Conservation (phyloP, 805 yeast species). For the Candida krabiensis region DNA sequence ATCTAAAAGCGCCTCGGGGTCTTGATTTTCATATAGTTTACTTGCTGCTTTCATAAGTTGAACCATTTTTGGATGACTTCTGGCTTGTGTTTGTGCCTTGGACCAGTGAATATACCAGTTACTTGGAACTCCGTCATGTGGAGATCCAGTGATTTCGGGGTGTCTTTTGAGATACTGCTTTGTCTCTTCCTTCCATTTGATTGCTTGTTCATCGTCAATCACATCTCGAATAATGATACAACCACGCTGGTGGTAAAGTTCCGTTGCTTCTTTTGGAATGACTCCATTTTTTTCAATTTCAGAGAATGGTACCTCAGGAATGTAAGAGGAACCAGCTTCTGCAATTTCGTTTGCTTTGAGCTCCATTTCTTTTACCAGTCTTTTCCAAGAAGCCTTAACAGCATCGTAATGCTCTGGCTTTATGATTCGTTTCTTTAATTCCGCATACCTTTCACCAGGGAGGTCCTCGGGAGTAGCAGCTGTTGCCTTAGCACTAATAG, state of each 20-base stretch:
- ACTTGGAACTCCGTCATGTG: conserved; percentile 23
- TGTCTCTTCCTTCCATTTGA: conserved; percentile 17
- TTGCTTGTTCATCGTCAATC: conserved; percentile 27
- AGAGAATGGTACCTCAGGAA: conserved; percentile 21
- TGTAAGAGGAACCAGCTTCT: conserved; percentile 21
- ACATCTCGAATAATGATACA: conserved; percentile 33
- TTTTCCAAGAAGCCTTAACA: conserved; percentile 32
- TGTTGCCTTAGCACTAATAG: not conserved
- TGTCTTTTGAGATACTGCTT: conserved; percentile 29
- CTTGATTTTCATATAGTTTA: conserved; percentile 7
- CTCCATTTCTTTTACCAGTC: conserved; percentile 28
- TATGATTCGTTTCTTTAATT: conserved; percentile 18
- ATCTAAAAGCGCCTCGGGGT: conserved; percentile 23
- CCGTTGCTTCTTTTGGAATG: conserved; percentile 4
- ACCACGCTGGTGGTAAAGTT: conserved; percentile 25
- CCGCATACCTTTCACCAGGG: conserved; percentile 1
- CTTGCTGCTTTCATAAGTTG: conserved; percentile 23
- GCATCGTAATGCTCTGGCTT: conserved; percentile 29
- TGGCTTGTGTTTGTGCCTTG: conserved; percentile 37
- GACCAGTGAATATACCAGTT: conserved; percentile 39
- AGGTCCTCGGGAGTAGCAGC: not conserved
- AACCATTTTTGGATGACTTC: conserved; percentile 37
- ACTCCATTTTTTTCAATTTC: conserved; percentile 10
- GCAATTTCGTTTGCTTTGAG: conserved; percentile 21
- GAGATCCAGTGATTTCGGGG: conserved; percentile 33